phyloP scores from a whole-genome alignment of 2,329 filamentous ascomycete genomes.

The Hypoxylon sp. region DNA sequence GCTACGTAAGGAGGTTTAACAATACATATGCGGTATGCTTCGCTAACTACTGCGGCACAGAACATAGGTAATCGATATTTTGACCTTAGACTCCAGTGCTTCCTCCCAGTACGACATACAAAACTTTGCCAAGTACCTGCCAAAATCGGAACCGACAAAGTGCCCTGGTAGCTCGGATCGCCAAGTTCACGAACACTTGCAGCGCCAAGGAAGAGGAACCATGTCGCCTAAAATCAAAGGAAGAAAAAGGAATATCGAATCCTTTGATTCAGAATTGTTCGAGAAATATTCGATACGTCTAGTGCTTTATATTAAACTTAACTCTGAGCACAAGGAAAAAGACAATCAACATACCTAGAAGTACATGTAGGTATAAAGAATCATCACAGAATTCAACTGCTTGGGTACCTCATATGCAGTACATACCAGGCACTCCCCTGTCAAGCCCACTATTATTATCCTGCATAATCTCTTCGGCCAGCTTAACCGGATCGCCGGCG shows the following conservation, averaged over 20 bases:
- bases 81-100: background rate
- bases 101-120: constrained; percentile 5
- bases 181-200: background rate
- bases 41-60: too few relatives aligned
- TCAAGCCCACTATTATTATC: constrained; percentile 10
- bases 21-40: too few relatives aligned
- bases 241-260: background rate
- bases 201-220: constrained; percentile 5
- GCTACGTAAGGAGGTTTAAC: too few relatives aligned
- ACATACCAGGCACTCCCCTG: too few relatives aligned
- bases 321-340: background rate
- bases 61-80: constrained; percentile 1
- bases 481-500: constrained; percentile 23
- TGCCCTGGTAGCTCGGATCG: background rate
- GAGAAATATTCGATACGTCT: background rate
- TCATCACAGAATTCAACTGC: too few relatives aligned
- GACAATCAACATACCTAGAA: background rate
- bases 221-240: constrained; percentile 3
- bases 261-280: background rate
- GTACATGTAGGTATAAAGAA: too few relatives aligned
- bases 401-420: background rate
- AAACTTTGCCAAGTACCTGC: constrained; percentile 12
- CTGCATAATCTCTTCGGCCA: constrained; percentile 11
- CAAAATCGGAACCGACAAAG: constrained; percentile 17
- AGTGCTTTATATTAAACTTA: background rate